phyloP scores from a whole-genome alignment of 768 basidiomycete genomes.

The Hydnomerulius pinastri region DNA sequence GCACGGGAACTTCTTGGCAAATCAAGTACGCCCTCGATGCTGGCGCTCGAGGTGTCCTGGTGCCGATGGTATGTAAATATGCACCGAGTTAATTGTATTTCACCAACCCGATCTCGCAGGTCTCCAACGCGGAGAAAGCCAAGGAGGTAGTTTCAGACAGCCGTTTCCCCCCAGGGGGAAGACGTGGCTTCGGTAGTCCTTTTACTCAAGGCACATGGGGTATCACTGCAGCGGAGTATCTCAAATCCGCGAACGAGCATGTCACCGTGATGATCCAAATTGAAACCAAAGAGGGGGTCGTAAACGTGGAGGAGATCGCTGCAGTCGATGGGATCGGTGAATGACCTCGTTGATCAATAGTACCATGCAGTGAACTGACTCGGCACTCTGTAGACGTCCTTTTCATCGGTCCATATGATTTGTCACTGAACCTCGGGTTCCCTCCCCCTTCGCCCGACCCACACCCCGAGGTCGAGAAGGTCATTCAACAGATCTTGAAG shows the following conservation, averaged over 20 bases:
- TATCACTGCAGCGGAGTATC: conserved; percentile 50
- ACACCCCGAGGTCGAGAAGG: conserved; percentile 60
- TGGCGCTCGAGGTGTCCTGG: conserved; percentile 63
- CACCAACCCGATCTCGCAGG: conserved; percentile 32
- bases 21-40: conserved; percentile 73
- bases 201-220: conserved; percentile 64
- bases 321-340: conserved; percentile 62
- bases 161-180: conserved; percentile 62
- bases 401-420: conserved; percentile 69
- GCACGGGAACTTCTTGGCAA: conserved; percentile 62
- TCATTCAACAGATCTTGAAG: conserved; percentile 55
- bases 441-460: conserved; percentile 64
- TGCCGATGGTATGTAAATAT: conserved; percentile 57
- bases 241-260: conserved; percentile 54
- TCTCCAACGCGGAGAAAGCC: conserved; percentile 60
- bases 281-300: conserved; percentile 59
- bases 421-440: conserved; percentile 63
- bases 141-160: conserved; percentile 55
- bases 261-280: conserved; percentile 67
- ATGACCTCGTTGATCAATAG: conserved; percentile 9
- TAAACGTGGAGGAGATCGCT: conserved; percentile 61
- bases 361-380: background rate
- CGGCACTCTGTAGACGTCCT: conserved; percentile 41
- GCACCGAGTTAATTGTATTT: background rate
- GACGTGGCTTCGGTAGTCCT: conserved; percentile 66